Conservation (phyloP, 2,329 filamentous ascomycete species). For the Colletotrichum paranaense region DNA sequence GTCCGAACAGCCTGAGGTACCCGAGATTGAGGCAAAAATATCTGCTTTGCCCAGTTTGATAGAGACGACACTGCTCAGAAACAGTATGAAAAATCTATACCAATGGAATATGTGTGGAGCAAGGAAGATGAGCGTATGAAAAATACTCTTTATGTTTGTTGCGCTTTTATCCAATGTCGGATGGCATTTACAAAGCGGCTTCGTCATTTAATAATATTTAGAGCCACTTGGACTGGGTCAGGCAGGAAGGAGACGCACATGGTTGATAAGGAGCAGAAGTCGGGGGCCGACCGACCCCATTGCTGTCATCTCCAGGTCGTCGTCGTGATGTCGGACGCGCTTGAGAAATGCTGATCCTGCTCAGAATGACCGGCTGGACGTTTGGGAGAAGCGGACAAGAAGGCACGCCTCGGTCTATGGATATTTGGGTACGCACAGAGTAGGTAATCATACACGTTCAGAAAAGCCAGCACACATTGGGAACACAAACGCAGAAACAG, state of each 20-base stretch:
- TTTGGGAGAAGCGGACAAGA: constrained; percentile 5
- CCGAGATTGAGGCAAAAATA: constrained; percentile 7
- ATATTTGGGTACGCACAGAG: background rate
- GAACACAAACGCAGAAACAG: background rate
- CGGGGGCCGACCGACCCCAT: constrained; percentile 6
- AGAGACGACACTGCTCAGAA: too few species aligned
- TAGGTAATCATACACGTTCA: constrained; percentile 8
- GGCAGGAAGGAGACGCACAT: background rate
- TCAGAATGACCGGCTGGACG: background rate
- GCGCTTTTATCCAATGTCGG: constrained; percentile 2
- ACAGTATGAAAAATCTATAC: too few species aligned
- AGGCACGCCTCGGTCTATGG: constrained; percentile 7
- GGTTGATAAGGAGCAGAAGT: background rate
- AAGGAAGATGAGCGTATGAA: background rate
- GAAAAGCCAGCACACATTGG: background rate
- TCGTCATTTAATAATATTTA: background rate
- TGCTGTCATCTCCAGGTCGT: background rate
- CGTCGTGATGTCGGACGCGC: background rate
- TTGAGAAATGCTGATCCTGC: background rate
- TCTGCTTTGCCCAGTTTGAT: background rate
- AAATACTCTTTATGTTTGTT: background rate
- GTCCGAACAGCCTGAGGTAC: constrained; percentile 17
- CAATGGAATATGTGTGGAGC: too few species aligned
- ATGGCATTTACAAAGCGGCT: background rate
- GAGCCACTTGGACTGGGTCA: constrained; percentile 8